These are phyloP conservation scores for Pittosporum tobira DNA, from an alignment of 129 eudicot species.

Conservation along the genomic window DNA sequence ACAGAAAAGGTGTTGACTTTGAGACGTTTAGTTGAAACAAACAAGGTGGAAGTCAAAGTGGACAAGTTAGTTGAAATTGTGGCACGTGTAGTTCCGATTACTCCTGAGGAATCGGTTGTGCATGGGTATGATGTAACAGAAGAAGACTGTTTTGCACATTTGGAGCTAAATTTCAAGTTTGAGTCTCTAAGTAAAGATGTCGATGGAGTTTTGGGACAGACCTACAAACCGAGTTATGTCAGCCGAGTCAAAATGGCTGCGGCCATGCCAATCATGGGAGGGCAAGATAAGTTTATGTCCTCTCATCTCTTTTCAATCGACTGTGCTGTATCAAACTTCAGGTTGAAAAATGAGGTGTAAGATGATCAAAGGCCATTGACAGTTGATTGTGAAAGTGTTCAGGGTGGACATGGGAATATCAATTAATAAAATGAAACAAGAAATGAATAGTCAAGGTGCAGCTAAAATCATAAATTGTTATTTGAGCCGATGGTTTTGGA, in stretches of 20 bases:
- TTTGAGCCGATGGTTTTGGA: neutral
- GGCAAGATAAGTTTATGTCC: neutral
- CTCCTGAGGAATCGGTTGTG: slow-evolving; percentile 11
- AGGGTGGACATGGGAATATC: slow-evolving; percentile 1
- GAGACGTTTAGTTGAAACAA: slow-evolving; percentile 3
- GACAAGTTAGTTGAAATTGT: slow-evolving; percentile 12
- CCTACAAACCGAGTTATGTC: slow-evolving; percentile 8
- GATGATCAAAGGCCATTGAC: neutral
- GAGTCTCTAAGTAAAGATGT: slow-evolving; percentile 10
- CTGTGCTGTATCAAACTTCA: slow-evolving; percentile 10
- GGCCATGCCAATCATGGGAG: slow-evolving; percentile 15
- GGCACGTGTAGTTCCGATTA: no score
- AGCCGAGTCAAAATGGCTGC: slow-evolving; percentile 15
- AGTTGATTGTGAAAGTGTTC: slow-evolving; percentile 4
- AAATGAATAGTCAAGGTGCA: neutral
- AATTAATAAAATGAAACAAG: neutral
- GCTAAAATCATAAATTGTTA: neutral
- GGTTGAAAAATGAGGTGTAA: neutral
- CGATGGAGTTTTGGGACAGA: slow-evolving; percentile 20
- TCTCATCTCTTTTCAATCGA: slow-evolving; percentile 12
- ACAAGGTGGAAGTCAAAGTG: slow-evolving; percentile 7
- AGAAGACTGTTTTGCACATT: slow-evolving; percentile 15
- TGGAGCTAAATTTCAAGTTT: slow-evolving; percentile 22
- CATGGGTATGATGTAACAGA: slow-evolving; percentile 16
- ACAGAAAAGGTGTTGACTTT: neutral